These are phyloP conservation scores for Rhizoctonia solani DNA, from an alignment of 1,284 basidiomycete genomes.

Conservation along the genomic window DNA sequence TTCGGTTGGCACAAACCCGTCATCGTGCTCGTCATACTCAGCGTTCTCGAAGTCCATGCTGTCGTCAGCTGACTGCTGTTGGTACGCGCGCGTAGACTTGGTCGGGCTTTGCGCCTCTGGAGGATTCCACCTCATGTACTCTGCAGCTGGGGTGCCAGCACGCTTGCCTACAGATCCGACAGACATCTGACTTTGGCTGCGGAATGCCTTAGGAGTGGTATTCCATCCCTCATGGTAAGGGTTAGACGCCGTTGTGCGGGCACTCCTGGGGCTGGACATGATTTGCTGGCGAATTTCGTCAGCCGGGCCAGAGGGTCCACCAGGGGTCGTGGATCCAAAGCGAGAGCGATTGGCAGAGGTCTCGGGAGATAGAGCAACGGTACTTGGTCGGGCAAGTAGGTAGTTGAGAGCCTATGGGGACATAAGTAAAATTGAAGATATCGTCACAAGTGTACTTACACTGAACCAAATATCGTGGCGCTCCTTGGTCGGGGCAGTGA, in stretches of 20 bases:
- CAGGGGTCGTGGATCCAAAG: slow-evolving; percentile 53
- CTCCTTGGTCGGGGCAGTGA: slow-evolving; percentile 92
- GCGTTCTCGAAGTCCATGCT: slow-evolving; percentile 71
- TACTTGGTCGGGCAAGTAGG: slow-evolving; percentile 71
- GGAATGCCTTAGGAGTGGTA: slow-evolving; percentile 66
- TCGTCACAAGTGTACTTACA: slow-evolving; percentile 52
- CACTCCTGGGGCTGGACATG: slow-evolving; percentile 68
- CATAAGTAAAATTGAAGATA: slow-evolving; percentile 22
- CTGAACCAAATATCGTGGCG: slow-evolving; percentile 96
- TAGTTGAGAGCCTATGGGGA: slow-evolving; percentile 75
- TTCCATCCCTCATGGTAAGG: slow-evolving; percentile 53
- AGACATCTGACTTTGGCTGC: slow-evolving; percentile 75
- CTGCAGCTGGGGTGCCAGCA: slow-evolving; percentile 84
- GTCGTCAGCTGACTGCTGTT: slow-evolving; percentile 42
- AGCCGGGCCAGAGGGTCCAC: slow-evolving; percentile 56
- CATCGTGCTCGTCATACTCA: slow-evolving; percentile 43
- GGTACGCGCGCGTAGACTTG: slow-evolving; percentile 64
- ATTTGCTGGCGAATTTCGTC: slow-evolving; percentile 49
- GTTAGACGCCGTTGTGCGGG: slow-evolving; percentile 58
- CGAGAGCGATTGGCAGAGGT: slow-evolving; percentile 18
- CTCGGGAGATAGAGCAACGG: slow-evolving; percentile 46
- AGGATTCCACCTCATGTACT: slow-evolving; percentile 78
- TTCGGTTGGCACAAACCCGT: slow-evolving; percentile 68
- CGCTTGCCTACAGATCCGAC: slow-evolving; percentile 75
- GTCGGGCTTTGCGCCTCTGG: slow-evolving; percentile 68